Conservation (phyloP, 768 basidiomycete species). For the Pisolithus marmoratus region DNA sequence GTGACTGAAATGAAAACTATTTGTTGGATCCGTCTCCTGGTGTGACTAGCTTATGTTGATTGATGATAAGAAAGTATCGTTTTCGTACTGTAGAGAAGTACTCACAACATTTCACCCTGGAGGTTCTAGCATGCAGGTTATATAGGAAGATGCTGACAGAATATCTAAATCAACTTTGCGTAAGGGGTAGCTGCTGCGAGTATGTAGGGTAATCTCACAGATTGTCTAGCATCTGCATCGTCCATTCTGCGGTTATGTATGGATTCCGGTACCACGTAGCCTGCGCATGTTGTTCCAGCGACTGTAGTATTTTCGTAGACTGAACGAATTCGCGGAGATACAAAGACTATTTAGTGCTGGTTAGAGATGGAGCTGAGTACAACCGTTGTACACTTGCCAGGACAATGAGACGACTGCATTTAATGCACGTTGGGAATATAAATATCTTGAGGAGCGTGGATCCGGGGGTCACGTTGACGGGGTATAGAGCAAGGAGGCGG, state of each 20-base stretch:
- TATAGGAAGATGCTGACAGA: constrained; percentile 25
- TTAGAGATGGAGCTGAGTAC: constrained; percentile 1
- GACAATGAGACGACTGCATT: constrained; percentile 24
- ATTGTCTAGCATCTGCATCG: constrained; percentile 30
- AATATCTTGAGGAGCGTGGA: constrained; percentile 18
- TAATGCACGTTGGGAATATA: constrained; percentile 24
- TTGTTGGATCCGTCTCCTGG: constrained; percentile 21
- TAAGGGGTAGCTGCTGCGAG: not conserved
- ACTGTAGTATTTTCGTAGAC: not conserved
- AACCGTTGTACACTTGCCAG: constrained; percentile 2
- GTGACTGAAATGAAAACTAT: constrained; percentile 31
- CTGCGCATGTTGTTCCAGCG: not conserved
- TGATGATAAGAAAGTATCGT: not conserved
- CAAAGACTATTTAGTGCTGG: not conserved
- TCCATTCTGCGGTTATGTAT: constrained; percentile 27
- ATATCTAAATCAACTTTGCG: constrained; percentile 10
- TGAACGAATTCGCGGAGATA: constrained; percentile 1
- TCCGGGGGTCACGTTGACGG: constrained; percentile 14
- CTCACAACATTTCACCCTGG: not conserved
- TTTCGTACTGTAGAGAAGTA: not conserved
- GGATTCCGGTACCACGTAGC: constrained; percentile 3
- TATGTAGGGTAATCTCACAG: constrained; percentile 16
- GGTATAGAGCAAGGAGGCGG: constrained; percentile 32
- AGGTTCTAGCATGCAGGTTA: constrained; percentile 11
- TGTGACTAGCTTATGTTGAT: constrained; percentile 7